Evolutionary conservation across 176 grass and related monocot genomes (phyloP), one percentile per base, ranked within the genome.

Genomic region (Oryza longistaminata): DNA sequence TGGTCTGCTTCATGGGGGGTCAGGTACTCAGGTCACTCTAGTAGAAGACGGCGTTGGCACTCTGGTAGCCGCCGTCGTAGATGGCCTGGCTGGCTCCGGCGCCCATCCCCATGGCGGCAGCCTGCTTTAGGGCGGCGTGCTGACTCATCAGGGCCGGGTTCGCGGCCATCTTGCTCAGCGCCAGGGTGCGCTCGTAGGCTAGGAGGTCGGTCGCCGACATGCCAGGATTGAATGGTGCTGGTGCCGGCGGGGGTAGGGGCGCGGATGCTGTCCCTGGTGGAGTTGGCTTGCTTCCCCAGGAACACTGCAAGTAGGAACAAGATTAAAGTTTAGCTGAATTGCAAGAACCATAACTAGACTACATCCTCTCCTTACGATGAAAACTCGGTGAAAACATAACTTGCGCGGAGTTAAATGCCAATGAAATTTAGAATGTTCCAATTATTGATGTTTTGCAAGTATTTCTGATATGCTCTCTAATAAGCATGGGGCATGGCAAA

Each of bases 241-340:
- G 79, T 29, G 86, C 95, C 3, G 93, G 95, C 77, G 95, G 93
- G 0, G 95, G 95, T 11, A 98, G 87, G 0, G 95, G 95, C 6
- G 80, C 78, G 5, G 95, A 98, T 34, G 85, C 71, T 58, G 89
- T 92, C 78, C 96, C 93, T 66, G 86, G 90, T 75, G 96, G 93
- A 24, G 96, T 99, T 27, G 96, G 93, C 72, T 99, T 99, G 88
- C 90, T 99, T 72, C 96, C 96, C 96, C 96, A 99, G 8, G 96
- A 98, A 83, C 96, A 98, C 96, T 98, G 79, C 73, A 86, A 50
- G 44, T 29, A 85, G 34, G 25, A 39, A 61, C 8, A 25, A 42
- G 33, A 73, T 39, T 19, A 31, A 31, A 11, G 48, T 87, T 24
- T 83, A 62, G 8, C 21, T 11, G n/a, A 87, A 31, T 58, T 65